Evolutionary conservation across 202 grass and related monocot species (phyloP), one percentile per base, ranked within the genome.

Genomic region (Saccharum hybrid): DNA sequence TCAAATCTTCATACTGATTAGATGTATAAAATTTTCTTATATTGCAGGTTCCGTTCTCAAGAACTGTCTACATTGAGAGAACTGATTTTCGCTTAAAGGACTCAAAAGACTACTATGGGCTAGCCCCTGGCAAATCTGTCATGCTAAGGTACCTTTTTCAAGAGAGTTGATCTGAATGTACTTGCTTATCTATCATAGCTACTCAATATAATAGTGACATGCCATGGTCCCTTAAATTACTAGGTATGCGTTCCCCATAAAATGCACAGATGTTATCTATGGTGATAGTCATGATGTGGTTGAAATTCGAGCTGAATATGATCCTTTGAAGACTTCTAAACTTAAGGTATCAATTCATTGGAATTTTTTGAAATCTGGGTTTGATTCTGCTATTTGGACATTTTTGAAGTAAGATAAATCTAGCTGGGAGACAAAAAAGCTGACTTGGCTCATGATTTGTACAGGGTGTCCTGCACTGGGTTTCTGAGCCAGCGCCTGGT

Each of bases 381-480:
- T 51, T 73, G 52, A 82, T 82, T 79, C 23, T 89, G 19, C 21
- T 83, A 30, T 54, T 14, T 60, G 34, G 21, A 41, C 30, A 37
- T 60, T 75, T 66, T 69, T 10, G 1, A 42, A 62, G 18, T 28
- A 56, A 71, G 9, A 34, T 43, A 83, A 83, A 54, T 51, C 57
- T 63, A 71, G 15, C 63, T 76, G 36, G 22, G 22, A 51, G 62
- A 54, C 2, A 10, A 79, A 72, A 33, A 78, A 37, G 10, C 23
- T 80, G 52, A 86, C 16, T 69, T 74, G 34, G 14, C 56, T 81
- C 80, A 26, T 1, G 36, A 65, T 46, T 69, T 75, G 15, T 93
- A 38, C 68, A 97, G 94, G 94, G 94, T 77, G 94, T 97, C 86
- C 76, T 97, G 56, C 94, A 97, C 62, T 97, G 94, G 94, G 92